phyloP scores from a whole-genome alignment of 768 basidiomycete species.

The Jaapia argillacea region DNA sequence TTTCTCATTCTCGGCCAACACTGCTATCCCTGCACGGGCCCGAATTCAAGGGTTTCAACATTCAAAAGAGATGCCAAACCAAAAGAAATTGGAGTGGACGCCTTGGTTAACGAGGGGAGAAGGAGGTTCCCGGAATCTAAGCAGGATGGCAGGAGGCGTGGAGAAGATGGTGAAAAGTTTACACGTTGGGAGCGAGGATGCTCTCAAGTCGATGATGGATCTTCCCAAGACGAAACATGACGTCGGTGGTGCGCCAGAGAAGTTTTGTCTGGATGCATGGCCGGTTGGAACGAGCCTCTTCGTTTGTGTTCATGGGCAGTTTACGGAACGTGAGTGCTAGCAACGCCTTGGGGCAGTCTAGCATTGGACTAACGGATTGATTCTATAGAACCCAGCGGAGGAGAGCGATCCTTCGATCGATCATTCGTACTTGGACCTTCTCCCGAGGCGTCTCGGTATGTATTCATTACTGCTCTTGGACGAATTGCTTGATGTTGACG shows the following conservation, averaged over 20 bases:
- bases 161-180: conserved; percentile 57
- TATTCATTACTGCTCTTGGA: conserved; percentile 9
- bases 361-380: conserved; percentile 6
- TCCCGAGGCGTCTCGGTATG: conserved; percentile 74
- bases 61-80: conserved; percentile 64
- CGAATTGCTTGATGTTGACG: conserved; percentile 2
- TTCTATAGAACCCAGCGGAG: conserved; percentile 52
- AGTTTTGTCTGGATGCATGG: conserved; percentile 84
- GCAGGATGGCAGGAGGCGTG: conserved; percentile 47
- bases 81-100: conserved; percentile 73
- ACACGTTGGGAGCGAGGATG: conserved; percentile 60
- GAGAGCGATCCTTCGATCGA: conserved; percentile 88
- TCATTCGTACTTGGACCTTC: conserved; percentile 83
- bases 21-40: conserved; percentile 69
- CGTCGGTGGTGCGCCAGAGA: conserved; percentile 63
- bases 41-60: conserved; percentile 60
- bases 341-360: no score
- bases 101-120: conserved; percentile 49
- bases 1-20: conserved; percentile 85
- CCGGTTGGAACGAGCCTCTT: conserved; percentile 49
- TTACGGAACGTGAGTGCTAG: conserved; percentile 78
- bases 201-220: conserved; percentile 44
- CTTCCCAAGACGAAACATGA: conserved; percentile 82
- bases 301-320: conserved; percentile 80
- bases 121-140: conserved; percentile 71